Evolutionary conservation across 192 early-diverging fungal genomes (phyloP), one percentile per base, ranked within the genome.

Genomic region (Backusella psychrophila): DNA sequence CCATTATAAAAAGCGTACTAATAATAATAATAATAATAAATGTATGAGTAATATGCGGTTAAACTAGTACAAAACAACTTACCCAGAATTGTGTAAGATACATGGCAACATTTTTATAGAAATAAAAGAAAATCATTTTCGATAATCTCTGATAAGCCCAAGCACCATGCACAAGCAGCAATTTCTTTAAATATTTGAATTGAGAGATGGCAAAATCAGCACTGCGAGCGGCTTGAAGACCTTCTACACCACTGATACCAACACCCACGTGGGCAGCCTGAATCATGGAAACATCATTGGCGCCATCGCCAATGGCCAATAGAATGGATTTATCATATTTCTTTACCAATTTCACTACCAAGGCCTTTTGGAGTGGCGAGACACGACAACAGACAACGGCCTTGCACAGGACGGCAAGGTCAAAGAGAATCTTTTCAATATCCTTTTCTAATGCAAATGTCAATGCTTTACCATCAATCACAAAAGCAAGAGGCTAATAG

Each of bases 121-220:
- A 99, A 77, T 93, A 96, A 87, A 96, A 99, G 74, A 99, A 86
- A 72, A 98, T 96, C 84, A 99, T 83, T 84, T 99, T 99, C 77
- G 92, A 93, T 41, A 98, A 85, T 65, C 98, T 87, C 76, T 96
- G 93, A 85, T 99, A 99, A 72, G 94, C 94, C 98, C 98, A 99
- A 6, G 93, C 90, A 26, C 98, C 98, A 81, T 99, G 98, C 6
- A 98, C 98, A 46, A 99, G 86, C 59, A 99, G 84, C 63, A 99
- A 86, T 83, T 99, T 99, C 75, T 94, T 89, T 73, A 99, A 84
- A 85, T 90, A 99, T 75, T 93, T 84, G 88, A 99, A 99, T 82
- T 99, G 98, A 21, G 94, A 94, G 76, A 99, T 97, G n/a, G 98
- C 95, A 84, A 99, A 98, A 86, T 99, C 98, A 0, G 98, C 95